A percentile compares a stretch with the other conserved stretches of the same genome.
Evolutionary conservation across 2,329 filamentous ascomycete species (phyloP).

Genomic region (Fonsecaea erecta): DNA sequence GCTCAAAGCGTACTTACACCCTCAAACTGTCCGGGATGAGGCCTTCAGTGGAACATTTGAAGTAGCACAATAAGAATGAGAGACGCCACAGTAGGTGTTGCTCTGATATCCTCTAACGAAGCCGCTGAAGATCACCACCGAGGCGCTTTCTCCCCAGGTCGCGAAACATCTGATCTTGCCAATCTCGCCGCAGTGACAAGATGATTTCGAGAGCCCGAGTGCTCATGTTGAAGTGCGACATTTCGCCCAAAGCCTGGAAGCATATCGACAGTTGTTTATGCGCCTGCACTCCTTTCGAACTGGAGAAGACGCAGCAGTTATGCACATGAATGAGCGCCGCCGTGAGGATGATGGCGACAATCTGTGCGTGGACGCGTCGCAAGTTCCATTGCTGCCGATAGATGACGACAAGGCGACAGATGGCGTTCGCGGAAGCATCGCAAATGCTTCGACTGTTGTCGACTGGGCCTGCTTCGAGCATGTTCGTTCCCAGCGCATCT

Average conservation of each 20-base stretch:
- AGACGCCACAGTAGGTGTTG: not conserved
- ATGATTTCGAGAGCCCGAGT: conserved; percentile 2
- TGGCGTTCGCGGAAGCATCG: conserved; percentile 6
- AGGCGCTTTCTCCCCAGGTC: not conserved
- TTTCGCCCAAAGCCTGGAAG: conserved; percentile 28
- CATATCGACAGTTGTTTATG: conserved; percentile 44
- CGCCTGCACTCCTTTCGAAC: conserved; percentile 44
- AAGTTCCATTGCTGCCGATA: conserved; percentile 11
- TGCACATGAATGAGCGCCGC: conserved; percentile 15
- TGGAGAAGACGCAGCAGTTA: conserved; percentile 21
- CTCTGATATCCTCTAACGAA: not conserved
- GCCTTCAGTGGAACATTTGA: not conserved
- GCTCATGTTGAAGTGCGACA: conserved; percentile 13
- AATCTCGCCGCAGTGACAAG: conserved; percentile 4
- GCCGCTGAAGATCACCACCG: not conserved
- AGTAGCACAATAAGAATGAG: not conserved
- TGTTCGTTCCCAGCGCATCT: not conserved
- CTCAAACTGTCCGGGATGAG: not conserved
- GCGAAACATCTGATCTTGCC: conserved; percentile 3
- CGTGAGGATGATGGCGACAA: conserved; percentile 4
- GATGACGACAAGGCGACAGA: conserved; percentile 1
- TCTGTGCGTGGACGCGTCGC: conserved; percentile 5
- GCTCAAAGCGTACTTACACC: not conserved
- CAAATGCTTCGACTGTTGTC: conserved; percentile 7
- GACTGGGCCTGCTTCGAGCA: not conserved